Conservation (phyloP, 1,284 basidiomycete genomes). For the Apiotrichum brassicae region DNA sequence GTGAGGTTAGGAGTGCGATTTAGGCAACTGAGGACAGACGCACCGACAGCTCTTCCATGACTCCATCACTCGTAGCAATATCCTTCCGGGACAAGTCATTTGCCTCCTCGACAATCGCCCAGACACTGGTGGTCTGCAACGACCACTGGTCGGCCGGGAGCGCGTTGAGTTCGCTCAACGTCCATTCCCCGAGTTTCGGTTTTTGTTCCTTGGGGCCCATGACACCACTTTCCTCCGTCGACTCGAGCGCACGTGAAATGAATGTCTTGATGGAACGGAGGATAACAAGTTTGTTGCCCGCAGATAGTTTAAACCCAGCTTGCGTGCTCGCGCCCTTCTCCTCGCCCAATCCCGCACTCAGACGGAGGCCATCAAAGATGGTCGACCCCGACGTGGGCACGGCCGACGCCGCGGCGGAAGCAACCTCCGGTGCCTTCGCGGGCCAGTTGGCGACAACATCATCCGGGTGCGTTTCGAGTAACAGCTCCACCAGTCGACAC, state of each 20-base stretch:
- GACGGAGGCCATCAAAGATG: conserved; percentile 42
- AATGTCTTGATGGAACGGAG: conserved; percentile 39
- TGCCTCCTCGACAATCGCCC: conserved; percentile 5
- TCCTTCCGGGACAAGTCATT: background rate
- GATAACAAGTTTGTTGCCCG: conserved; percentile 34
- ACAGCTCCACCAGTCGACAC: conserved; percentile 69
- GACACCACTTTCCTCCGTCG: background rate
- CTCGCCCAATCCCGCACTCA: conserved; percentile 41
- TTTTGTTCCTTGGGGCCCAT: background rate
- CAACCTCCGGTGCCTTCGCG: background rate
- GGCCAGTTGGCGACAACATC: conserved; percentile 66
- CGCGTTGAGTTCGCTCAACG: conserved; percentile 5
- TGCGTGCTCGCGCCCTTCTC: conserved; percentile 37
- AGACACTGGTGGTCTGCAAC: conserved; percentile 3
- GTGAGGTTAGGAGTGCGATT: background rate
- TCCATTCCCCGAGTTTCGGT: conserved; percentile 6
- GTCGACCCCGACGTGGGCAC: conserved; percentile 15
- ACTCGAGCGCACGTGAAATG: conserved; percentile 22
- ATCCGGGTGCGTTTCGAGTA: conserved; percentile 66
- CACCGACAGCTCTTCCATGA: conserved; percentile 24
- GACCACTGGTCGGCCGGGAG: conserved; percentile 12
- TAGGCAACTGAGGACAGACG: background rate
- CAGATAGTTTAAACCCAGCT: conserved; percentile 29
- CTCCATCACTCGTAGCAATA: conserved; percentile 11
- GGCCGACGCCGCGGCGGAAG: background rate